Conservation (phyloP, 441 rosid species). For the Aquilaria agallochum region DNA sequence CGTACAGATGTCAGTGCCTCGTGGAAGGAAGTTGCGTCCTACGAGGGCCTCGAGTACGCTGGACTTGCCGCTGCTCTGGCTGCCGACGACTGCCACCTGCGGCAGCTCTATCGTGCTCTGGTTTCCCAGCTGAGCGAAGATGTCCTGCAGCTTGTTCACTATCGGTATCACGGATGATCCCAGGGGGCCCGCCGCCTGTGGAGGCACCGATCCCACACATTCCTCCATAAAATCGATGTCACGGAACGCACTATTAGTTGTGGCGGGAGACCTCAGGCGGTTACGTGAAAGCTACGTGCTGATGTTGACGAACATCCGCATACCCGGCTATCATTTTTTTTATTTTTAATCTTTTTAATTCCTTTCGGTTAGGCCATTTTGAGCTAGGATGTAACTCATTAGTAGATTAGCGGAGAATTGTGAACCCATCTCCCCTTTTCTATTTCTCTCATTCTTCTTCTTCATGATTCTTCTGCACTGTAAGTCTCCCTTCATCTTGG, state of each 20-base stretch:
- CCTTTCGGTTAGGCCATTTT: conserved; percentile 4
- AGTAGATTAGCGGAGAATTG: background rate
- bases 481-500: no score
- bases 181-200: conserved; percentile 42
- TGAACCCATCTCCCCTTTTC: background rate
- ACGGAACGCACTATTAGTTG: no score
- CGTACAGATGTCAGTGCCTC: conserved; percentile 69
- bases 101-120: conserved; percentile 75
- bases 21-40: conserved; percentile 77
- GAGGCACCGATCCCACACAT: conserved; percentile 13
- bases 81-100: conserved; percentile 78
- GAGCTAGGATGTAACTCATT: background rate
- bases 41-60: conserved; percentile 77
- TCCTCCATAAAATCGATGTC: conserved; percentile 6
- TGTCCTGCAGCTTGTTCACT: conserved; percentile 92
- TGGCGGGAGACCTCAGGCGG: no score
- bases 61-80: conserved; percentile 84
- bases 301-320: no score
- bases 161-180: conserved; percentile 88
- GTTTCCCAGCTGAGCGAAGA: conserved; percentile 85
- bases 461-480: no score
- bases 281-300: no score
- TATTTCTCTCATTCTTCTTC: no score
- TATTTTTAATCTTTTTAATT: background rate
- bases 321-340: background rate